Base-by-base conservation (phyloP, 2,329 filamentous ascomycete genomes). In the Aspergillus sp. region DNA sequence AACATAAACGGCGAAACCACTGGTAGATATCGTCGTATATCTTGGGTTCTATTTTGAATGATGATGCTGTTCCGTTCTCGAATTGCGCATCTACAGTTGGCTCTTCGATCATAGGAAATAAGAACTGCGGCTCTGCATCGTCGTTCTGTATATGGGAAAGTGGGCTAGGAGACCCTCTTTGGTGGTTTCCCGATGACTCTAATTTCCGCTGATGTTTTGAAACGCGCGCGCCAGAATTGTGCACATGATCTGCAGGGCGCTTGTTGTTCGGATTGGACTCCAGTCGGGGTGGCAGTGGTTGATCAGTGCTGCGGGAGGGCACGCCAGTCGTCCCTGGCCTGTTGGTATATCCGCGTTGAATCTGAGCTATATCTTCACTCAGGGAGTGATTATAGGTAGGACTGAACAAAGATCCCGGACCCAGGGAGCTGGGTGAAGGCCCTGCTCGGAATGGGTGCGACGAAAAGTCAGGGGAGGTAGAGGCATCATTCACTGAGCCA, bases 1-100 rank as follows among this genome's bases (percentile, higher is more conserved):
- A 56, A 49, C 72, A 73, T 11, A 73, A 45, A 9, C 55, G 56
- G 26, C 62, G 48, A 30, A 73, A 74, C n/a, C 60, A 55, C 14
- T 52, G 52, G 38, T 64, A 54, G 13, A 73, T 64, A 24, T 53
- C 54, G 17, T 66, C 59, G 41, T 73, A 70, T 10, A 53, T 64
- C 11, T 52, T 51, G 17, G 52, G 6, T 16, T 65, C 59, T 40
- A 72, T 61, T 7, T 54, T 54, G 20, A 33, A 59, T 16, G 50
- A 47, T 1, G 32, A 42, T 20, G 41, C 47, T 2, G 36, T 19
- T 10, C 56, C 30, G 4, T 57, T 57, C 36, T 62, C 56, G 26
- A 62, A 49, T 17, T 57, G n/a, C n/a, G 50, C 45, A 16, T 61
- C 53, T n/a, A 55, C 42, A 7, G 40, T 53, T 5, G 54, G 17